These are phyloP conservation scores for Thielaviopsis populi DNA, from an alignment of 2,329 filamentous ascomycete genomes.

Conservation along the genomic window DNA sequence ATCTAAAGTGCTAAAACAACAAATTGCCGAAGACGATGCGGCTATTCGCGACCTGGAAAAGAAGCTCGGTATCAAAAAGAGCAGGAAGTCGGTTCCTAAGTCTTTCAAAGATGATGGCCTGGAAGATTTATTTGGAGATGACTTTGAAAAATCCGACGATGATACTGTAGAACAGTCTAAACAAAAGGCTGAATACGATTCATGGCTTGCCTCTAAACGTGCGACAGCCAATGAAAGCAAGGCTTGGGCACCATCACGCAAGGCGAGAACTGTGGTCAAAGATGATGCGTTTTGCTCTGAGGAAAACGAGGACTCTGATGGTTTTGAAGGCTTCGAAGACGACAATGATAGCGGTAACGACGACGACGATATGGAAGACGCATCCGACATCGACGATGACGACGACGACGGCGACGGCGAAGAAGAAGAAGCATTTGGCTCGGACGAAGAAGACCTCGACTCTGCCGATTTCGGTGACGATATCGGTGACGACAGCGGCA, in stretches of 20 bases:
- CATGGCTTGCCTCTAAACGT: slow-evolving; percentile 37
- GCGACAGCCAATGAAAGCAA: not conserved
- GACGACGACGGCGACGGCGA: not conserved
- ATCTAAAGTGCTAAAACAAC: slow-evolving; percentile 35
- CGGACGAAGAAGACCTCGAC: slow-evolving; percentile 11
- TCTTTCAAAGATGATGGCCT: slow-evolving; percentile 70
- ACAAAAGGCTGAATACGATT: slow-evolving; percentile 40
- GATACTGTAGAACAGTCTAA: slow-evolving; percentile 47
- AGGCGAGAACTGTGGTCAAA: not conserved
- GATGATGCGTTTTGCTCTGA: not conserved
- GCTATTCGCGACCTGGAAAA: slow-evolving; percentile 81
- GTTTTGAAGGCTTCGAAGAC: slow-evolving; percentile 7
- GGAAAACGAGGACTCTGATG: not conserved
- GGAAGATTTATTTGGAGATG: slow-evolving; percentile 57
- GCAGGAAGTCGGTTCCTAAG: slow-evolving; percentile 57
- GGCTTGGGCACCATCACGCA: not conserved
- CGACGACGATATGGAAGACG: not conserved
- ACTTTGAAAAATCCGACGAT: slow-evolving; percentile 38
- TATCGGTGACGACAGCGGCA: slow-evolving; percentile 18
- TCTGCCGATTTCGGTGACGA: slow-evolving; percentile 19
- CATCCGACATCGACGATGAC: not conserved
- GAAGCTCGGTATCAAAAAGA: slow-evolving; percentile 66
- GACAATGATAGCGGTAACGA: not conserved
- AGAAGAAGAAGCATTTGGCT: slow-evolving; percentile 15
- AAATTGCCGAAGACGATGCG: slow-evolving; percentile 65